Evolutionary conservation across 345 rosid genomes (phyloP).

Genomic region (Erodium maritimum): DNA sequence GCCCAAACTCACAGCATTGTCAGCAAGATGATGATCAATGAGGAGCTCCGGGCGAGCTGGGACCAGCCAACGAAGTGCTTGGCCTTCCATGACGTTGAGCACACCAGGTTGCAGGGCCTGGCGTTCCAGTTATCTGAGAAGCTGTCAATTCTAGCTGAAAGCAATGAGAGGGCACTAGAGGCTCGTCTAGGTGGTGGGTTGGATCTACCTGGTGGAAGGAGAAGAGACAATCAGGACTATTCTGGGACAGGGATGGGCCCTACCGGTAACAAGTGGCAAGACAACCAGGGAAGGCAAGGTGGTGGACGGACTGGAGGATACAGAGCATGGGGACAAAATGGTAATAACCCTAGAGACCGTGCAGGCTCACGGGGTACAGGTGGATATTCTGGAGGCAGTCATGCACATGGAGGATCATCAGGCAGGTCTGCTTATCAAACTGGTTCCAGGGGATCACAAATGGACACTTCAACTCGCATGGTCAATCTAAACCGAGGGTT

Average conservation of each 20-base stretch:
- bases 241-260: constrained; percentile 21
- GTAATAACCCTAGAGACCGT: constrained; percentile 43
- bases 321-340: constrained; percentile 21
- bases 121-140: constrained; percentile 79
- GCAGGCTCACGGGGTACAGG: constrained; percentile 33
- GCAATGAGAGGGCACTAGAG: constrained; percentile 70
- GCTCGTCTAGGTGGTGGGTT: constrained; percentile 50
- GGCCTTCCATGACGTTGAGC: constrained; percentile 61
- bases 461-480: constrained; percentile 54
- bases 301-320: constrained; percentile 35
- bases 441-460: constrained; percentile 34
- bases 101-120: constrained; percentile 57
- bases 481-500: constrained; percentile 53
- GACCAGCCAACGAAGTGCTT: constrained; percentile 74
- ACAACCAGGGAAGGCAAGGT: constrained; percentile 52
- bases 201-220: constrained; percentile 50
- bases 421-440: constrained; percentile 18
- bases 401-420: constrained; percentile 8
- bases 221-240: constrained; percentile 50
- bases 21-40: constrained; percentile 82
- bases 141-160: constrained; percentile 54
- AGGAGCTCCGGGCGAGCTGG: constrained; percentile 75
- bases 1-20: constrained; percentile 46
- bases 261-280: constrained; percentile 57
- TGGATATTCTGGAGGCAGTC: constrained; percentile 34